These are phyloP conservation scores for Moringa oleifera DNA, from an alignment of 345 rosid species.

Conservation along the genomic window DNA sequence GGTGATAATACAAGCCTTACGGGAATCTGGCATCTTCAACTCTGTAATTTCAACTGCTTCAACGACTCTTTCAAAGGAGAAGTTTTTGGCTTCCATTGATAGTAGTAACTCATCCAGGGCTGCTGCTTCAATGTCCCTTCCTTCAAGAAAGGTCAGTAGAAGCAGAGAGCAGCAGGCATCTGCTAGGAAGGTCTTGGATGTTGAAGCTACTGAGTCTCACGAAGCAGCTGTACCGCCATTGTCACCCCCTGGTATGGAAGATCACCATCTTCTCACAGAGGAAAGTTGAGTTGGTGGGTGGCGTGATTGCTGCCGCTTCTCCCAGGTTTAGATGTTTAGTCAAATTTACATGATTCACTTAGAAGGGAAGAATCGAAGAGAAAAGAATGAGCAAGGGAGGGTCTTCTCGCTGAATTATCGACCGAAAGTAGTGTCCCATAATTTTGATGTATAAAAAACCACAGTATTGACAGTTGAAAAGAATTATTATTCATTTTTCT, in stretches of 20 bases:
- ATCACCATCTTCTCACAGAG: constrained; percentile 17
- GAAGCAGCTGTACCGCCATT: constrained; percentile 69
- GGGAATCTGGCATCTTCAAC: constrained; percentile 84
- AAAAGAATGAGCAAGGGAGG: constrained; percentile 7
- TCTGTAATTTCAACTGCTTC: constrained; percentile 56
- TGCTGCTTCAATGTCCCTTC: constrained; percentile 39
- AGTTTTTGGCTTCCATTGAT: constrained; percentile 42
- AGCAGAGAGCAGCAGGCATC: constrained; percentile 38
- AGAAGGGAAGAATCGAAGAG: constrained; percentile 13
- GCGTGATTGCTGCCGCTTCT: constrained; percentile 5
- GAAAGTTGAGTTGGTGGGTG: constrained; percentile 10
- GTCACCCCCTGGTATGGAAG: constrained; percentile 61
- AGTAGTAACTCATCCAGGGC: constrained; percentile 49
- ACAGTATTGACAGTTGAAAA: no score
- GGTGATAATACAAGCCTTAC: constrained; percentile 75
- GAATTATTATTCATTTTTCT: no score
- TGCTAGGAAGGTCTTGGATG: constrained; percentile 50
- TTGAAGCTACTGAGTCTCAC: constrained; percentile 21
- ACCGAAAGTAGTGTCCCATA: no score
- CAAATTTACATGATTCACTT: not conserved
- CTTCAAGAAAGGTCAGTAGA: constrained; percentile 46
- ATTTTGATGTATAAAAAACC: no score
- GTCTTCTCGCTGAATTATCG: not conserved
- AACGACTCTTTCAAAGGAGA: constrained; percentile 45
- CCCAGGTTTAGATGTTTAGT: constrained; percentile 8